phyloP scores from a whole-genome alignment of 257 asterid genomes.

The Gardenia jasminoides region DNA sequence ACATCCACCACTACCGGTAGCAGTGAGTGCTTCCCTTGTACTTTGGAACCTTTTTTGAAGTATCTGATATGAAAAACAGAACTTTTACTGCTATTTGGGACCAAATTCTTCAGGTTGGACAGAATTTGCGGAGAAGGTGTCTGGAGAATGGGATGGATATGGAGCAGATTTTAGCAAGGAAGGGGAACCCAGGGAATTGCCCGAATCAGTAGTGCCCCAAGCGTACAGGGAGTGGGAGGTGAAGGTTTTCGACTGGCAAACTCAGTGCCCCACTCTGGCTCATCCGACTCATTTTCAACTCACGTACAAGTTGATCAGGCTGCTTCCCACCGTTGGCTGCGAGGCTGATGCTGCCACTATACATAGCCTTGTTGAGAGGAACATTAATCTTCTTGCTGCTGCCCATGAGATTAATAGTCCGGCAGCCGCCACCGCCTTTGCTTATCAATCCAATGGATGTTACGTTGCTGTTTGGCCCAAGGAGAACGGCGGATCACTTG shows the following conservation, averaged over 20 bases:
- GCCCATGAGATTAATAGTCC: too few relatives aligned
- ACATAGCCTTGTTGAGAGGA: constrained; percentile 47
- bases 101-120: constrained; percentile 43
- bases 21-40: background rate
- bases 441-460: constrained; percentile 58
- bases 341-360: constrained; percentile 93
- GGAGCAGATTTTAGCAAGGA: constrained; percentile 76
- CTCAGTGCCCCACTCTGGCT: constrained; percentile 95
- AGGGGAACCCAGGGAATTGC: constrained; percentile 67
- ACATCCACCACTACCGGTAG: background rate
- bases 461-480: constrained; percentile 66
- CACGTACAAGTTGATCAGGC: constrained; percentile 54
- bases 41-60: background rate
- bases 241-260: constrained; percentile 88
- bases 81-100: too few relatives aligned
- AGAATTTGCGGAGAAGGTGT: constrained; percentile 57
- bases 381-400: background rate
- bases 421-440: constrained; percentile 40
- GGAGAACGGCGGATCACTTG: background rate
- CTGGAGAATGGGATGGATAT: constrained; percentile 97
- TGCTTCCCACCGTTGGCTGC: constrained; percentile 92
- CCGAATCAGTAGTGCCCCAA: constrained; percentile 82
- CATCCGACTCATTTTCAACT: constrained; percentile 29
- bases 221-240: constrained; percentile 95
- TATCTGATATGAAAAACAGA: too few relatives aligned